A percentile compares a stretch with the other conserved stretches of the same genome.
These are phyloP conservation scores for Mortierella sp. DNA, from an alignment of 371 early-diverging fungal genomes.

Conservation along the genomic window DNA sequence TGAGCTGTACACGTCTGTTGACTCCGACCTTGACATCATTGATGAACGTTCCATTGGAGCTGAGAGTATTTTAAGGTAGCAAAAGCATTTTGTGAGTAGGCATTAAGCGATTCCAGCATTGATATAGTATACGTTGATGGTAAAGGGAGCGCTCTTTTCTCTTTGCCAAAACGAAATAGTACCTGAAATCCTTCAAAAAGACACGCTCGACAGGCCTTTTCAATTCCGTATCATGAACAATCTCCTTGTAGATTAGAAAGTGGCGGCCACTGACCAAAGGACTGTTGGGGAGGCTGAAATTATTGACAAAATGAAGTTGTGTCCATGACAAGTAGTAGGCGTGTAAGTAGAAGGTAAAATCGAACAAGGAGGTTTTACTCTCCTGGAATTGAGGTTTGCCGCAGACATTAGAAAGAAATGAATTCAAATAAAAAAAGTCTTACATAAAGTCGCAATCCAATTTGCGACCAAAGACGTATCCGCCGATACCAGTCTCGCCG, in stretches of 20 bases:
- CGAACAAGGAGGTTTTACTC: not conserved
- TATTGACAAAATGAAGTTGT: conserved; percentile 30
- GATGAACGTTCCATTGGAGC: conserved; percentile 84
- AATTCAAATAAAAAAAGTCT: not conserved
- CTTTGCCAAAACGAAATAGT: conserved; percentile 10
- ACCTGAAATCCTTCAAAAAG: conserved; percentile 59
- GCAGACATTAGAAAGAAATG: not conserved
- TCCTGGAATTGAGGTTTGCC: too few relatives aligned
- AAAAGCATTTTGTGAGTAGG: not conserved
- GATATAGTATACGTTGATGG: too few relatives aligned
- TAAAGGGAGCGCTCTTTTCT: not conserved
- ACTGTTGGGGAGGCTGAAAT: conserved; percentile 39
- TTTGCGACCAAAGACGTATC: conserved; percentile 77
- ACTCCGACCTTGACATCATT: conserved; percentile 68
- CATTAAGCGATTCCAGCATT: not conserved
- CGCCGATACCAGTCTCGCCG: conserved; percentile 60
- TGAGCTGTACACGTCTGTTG: conserved; percentile 65
- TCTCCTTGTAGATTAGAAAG: conserved; percentile 78
- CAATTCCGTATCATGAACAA: conserved; percentile 22
- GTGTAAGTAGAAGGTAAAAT: not conserved
- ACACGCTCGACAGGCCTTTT: conserved; percentile 26
- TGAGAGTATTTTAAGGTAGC: conserved; percentile 27
- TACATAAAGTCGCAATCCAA: conserved; percentile 74
- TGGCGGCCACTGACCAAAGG: conserved; percentile 78
- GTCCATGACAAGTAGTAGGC: conserved; percentile 9